phyloP scores from a whole-genome alignment of 768 basidiomycete species.

The Boletales sp. region DNA sequence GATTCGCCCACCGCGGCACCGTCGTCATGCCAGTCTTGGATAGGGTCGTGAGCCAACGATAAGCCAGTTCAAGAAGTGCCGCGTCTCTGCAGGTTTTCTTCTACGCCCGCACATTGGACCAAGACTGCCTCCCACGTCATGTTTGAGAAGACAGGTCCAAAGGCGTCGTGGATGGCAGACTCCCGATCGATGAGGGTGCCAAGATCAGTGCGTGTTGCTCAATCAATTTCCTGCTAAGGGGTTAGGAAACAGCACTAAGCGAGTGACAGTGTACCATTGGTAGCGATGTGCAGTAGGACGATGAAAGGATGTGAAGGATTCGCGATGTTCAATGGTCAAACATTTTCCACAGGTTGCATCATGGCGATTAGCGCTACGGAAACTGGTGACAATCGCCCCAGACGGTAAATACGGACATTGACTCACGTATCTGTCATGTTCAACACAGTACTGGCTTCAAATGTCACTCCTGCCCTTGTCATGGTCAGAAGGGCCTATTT shows the following conservation, averaged over 20 bases:
- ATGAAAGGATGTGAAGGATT: constrained; percentile 2
- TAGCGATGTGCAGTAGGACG: background rate
- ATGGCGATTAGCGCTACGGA: background rate
- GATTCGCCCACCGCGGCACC: constrained; percentile 26
- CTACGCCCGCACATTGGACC: constrained; percentile 47
- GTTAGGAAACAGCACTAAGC: constrained; percentile 1
- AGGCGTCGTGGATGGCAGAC: constrained; percentile 52
- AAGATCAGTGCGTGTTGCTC: constrained; percentile 49
- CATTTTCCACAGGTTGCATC: background rate
- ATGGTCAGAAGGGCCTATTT: background rate
- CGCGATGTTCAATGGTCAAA: background rate
- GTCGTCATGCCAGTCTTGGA: constrained; percentile 30
- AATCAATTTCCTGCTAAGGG: constrained; percentile 11
- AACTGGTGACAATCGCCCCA: too few relatives aligned
- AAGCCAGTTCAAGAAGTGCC: constrained; percentile 51
- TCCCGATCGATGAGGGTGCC: constrained; percentile 81
- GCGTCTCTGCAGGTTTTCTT: constrained; percentile 53
- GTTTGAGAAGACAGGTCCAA: constrained; percentile 29
- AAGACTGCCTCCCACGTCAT: constrained; percentile 39
- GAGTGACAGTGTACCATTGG: constrained; percentile 21
- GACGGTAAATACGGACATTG: background rate
- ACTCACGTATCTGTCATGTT: constrained; percentile 1
- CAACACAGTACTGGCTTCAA: background rate
- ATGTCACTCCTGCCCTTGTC: background rate
- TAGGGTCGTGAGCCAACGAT: constrained; percentile 30